phyloP scores from a whole-genome alignment of 179 eudicot genomes.

The Sideroxylon spinosum region DNA sequence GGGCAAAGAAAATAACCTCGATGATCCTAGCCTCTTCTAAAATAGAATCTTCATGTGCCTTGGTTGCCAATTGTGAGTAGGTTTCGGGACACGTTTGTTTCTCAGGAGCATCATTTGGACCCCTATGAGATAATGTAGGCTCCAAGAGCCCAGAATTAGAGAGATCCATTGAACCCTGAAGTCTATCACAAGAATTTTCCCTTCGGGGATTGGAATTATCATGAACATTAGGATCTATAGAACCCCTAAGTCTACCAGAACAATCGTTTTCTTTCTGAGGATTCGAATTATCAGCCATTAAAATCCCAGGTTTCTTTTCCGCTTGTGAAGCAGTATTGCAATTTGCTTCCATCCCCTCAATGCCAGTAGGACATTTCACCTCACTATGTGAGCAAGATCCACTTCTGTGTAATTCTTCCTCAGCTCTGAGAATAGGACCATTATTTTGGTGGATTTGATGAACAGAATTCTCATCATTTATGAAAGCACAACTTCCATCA shows the following conservation, averaged over 20 bases:
- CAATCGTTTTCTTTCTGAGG: slow-evolving; percentile 30
- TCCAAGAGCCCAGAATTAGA: slow-evolving; percentile 22
- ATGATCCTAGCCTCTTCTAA: slow-evolving; percentile 80
- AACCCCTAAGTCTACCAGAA: slow-evolving; percentile 25
- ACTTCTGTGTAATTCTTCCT: slow-evolving; percentile 33
- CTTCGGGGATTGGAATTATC: slow-evolving; percentile 24
- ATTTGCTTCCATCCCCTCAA: slow-evolving; percentile 31
- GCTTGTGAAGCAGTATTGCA: slow-evolving; percentile 29
- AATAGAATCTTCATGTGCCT: slow-evolving; percentile 71
- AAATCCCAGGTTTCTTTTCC: slow-evolving; percentile 24
- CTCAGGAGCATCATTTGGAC: slow-evolving; percentile 32
- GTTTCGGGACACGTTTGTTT: slow-evolving; percentile 35
- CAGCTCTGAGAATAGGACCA: slow-evolving; percentile 30
- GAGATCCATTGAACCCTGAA: slow-evolving; percentile 29
- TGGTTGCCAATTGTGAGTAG: slow-evolving; percentile 36
- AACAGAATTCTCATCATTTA: slow-evolving; percentile 28
- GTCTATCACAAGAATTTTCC: slow-evolving; percentile 28
- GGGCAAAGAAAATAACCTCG: slow-evolving; percentile 46
- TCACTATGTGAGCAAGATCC: slow-evolving; percentile 32
- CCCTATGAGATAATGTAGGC: slow-evolving; percentile 24
- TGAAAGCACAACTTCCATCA: slow-evolving; percentile 28
- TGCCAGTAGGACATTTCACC: slow-evolving; percentile 24
- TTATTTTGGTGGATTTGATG: slow-evolving; percentile 28
- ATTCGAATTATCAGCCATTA: slow-evolving; percentile 20
- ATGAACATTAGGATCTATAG: slow-evolving; percentile 28